Percentiles rank a stretch among this genome's conserved stretches.
Evolutionary conservation across 306 rosid genomes (phyloP).

Genomic region (Quercus engelmannii): DNA sequence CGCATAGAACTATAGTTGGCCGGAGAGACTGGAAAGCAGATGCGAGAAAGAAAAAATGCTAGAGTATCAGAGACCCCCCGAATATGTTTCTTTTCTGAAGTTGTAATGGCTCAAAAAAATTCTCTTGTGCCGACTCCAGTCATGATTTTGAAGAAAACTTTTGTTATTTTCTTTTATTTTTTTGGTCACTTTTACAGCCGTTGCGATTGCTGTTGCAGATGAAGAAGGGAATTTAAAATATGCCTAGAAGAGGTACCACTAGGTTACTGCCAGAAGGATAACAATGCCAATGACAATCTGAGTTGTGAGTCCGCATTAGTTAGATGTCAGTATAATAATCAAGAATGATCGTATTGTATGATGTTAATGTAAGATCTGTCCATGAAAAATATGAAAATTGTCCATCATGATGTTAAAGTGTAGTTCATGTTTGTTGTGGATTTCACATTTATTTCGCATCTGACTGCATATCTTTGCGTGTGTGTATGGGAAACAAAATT

Average conservation of each 20-base stretch:
- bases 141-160: neutral
- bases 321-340: neutral
- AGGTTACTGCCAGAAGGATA: neutral
- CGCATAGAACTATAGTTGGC: conserved; percentile 35
- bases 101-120: neutral
- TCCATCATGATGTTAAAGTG: neutral
- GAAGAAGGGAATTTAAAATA: conserved; percentile 10
- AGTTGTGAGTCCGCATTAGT: neutral
- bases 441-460: neutral
- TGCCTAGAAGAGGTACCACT: conserved; percentile 8
- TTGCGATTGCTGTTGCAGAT: conserved; percentile 25
- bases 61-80: conserved; percentile 20
- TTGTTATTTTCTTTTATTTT: conserved; percentile 9
- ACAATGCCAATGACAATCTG: neutral
- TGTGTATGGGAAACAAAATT: neutral
- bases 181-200: conserved; percentile 5
- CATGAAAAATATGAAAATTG: neutral
- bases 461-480: neutral
- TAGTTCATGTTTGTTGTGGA: neutral
- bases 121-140: conserved; percentile 1
- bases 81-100: neutral
- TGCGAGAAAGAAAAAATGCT: conserved; percentile 72
- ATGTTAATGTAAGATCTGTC: neutral
- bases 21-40: conserved; percentile 94
- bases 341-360: neutral